Evolutionary conservation across 805 yeast genomes (phyloP).

Genomic region (Debaryomyces hansenii): DNA sequence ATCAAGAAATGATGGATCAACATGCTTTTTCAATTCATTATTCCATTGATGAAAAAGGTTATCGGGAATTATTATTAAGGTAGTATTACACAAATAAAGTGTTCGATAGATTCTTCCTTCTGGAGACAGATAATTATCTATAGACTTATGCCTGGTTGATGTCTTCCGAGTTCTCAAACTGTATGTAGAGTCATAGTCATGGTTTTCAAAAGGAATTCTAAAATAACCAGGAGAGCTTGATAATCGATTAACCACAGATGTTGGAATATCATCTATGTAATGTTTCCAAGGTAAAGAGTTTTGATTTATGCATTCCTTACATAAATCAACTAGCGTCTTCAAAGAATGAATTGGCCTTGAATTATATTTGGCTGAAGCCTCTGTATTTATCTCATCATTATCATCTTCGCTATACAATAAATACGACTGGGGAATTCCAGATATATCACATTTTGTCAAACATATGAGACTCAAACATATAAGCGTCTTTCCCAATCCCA

Average conservation of each 20-base stretch:
- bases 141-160: conserved; percentile 11
- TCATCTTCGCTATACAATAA: conserved; percentile 12
- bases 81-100: conserved; percentile 48
- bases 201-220: conserved; percentile 24
- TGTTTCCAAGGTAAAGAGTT: conserved; percentile 61
- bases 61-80: conserved; percentile 65
- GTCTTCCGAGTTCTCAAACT: conserved; percentile 18
- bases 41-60: conserved; percentile 68
- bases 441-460: conserved; percentile 51
- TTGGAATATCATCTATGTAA: conserved; percentile 46
- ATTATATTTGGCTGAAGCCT: background rate
- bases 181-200: conserved; percentile 18
- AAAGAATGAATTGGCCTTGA: background rate
- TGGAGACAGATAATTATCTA: conserved; percentile 9
- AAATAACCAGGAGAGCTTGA: conserved; percentile 46
- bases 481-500: conserved; percentile 68
- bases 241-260: conserved; percentile 36
- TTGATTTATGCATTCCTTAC: conserved; percentile 42
- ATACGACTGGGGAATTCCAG: conserved; percentile 36
- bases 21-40: conserved; percentile 57
- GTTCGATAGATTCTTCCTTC: conserved; percentile 25
- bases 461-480: conserved; percentile 60
- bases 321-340: conserved; percentile 33
- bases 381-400: background rate
- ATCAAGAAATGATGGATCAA: conserved; percentile 36